Conservation (phyloP, 345 rosid species). For the Noccaea caerulescens region DNA sequence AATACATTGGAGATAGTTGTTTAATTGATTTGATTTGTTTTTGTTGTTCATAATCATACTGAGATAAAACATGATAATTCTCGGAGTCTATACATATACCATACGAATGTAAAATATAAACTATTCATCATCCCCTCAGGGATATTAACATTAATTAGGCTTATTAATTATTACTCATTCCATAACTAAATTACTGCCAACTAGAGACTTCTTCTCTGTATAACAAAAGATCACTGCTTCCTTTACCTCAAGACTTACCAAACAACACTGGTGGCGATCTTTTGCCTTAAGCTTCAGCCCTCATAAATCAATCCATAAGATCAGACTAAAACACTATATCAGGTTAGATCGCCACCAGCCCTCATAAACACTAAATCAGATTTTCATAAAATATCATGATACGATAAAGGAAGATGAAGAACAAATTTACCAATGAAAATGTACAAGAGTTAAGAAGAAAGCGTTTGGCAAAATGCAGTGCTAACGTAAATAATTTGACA, state of each 20-base stretch:
- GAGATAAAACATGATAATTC: not conserved
- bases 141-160: conserved; percentile 10
- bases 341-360: too few relatives aligned
- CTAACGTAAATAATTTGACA: too few relatives aligned
- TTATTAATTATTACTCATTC: conserved; percentile 17
- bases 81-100: too few relatives aligned
- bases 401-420: too few relatives aligned
- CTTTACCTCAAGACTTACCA: conserved; percentile 27
- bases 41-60: too few relatives aligned
- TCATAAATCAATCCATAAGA: conserved; percentile 8
- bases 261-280: conserved; percentile 24
- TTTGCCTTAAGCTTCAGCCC: conserved; percentile 2
- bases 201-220: conserved; percentile 31
- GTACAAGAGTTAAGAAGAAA: too few relatives aligned
- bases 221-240: conserved; percentile 28
- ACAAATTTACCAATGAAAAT: too few relatives aligned
- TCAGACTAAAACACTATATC: conserved; percentile 5
- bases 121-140: conserved; percentile 18
- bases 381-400: too few relatives aligned
- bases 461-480: too few relatives aligned
- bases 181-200: conserved; percentile 17
- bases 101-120: not conserved
- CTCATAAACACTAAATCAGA: too few relatives aligned
- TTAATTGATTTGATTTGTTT: not conserved
- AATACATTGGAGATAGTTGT: too few relatives aligned